Percentiles rank a stretch among this genome's conserved stretches.
Conservation (phyloP, 2,329 filamentous ascomycete genomes). For the Elsinoe australis region DNA sequence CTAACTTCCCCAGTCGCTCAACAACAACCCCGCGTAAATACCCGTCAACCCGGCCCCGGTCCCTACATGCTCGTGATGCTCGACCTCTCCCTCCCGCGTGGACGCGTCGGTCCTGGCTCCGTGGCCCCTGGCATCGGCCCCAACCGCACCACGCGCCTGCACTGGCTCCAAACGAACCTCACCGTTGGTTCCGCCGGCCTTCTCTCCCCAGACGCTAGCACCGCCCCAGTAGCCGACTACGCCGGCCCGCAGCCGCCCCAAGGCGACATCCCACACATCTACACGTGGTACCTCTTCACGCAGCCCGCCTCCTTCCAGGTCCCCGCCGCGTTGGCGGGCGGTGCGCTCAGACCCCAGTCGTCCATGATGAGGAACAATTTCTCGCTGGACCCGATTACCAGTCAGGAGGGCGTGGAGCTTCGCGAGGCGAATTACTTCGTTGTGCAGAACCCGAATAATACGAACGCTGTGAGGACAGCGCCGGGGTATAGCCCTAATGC, state of each 20-base stretch:
- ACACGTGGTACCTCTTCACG: slow-evolving; percentile 28
- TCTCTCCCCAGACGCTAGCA: slow-evolving; percentile 18
- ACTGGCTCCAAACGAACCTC: slow-evolving; percentile 27
- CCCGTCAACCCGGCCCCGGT: slow-evolving; percentile 4
- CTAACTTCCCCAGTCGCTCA: not conserved
- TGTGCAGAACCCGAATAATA: slow-evolving; percentile 21
- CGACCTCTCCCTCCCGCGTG: slow-evolving; percentile 23
- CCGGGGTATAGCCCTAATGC: slow-evolving; percentile 5
- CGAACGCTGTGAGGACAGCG: slow-evolving; percentile 5
- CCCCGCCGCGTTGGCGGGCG: slow-evolving; percentile 18
- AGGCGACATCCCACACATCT: slow-evolving; percentile 27
- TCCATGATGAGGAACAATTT: slow-evolving; percentile 22
- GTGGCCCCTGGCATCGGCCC: slow-evolving; percentile 23
- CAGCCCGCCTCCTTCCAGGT: slow-evolving; percentile 24
- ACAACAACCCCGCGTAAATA: slow-evolving; percentile 5
- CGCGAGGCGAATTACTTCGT: slow-evolving; percentile 27
- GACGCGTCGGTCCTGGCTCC: slow-evolving; percentile 14
- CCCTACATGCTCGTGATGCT: slow-evolving; percentile 25
- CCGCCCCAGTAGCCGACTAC: slow-evolving; percentile 23
- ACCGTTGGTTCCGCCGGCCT: slow-evolving; percentile 22
- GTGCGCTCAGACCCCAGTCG: slow-evolving; percentile 20
- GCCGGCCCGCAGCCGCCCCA: slow-evolving; percentile 23
- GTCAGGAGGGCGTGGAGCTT: slow-evolving; percentile 21
- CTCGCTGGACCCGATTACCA: slow-evolving; percentile 23
- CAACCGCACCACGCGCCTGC: slow-evolving; percentile 27